phyloP scores from a whole-genome alignment of 257 asterid genomes.

The Solanum piurae region DNA sequence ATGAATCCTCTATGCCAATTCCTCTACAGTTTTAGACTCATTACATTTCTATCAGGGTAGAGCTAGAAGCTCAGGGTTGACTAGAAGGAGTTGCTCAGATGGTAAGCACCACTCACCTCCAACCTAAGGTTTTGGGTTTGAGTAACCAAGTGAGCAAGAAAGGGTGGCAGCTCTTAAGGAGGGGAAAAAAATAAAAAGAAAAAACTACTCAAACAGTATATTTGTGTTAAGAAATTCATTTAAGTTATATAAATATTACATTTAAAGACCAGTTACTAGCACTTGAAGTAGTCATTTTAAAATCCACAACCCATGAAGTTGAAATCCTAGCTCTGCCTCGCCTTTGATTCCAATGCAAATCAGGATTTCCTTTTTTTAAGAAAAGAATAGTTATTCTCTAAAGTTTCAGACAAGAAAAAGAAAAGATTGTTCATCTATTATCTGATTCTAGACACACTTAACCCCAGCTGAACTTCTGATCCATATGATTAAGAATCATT shows the following conservation, averaged over 20 bases:
- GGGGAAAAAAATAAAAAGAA: not conserved
- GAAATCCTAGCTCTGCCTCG: not conserved
- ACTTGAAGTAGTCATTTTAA: not conserved
- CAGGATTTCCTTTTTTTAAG: not conserved
- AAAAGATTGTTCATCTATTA: not conserved
- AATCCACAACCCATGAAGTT: not conserved
- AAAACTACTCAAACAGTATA: not conserved
- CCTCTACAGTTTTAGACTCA: not conserved
- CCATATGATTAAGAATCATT: not conserved
- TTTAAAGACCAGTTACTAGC: not conserved
- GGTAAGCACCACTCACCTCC: not conserved
- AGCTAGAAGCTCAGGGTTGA: not conserved
- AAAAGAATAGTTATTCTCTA: not conserved
- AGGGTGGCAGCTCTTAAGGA: not conserved
- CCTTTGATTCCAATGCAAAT: not conserved
- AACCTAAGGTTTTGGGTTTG: not conserved
- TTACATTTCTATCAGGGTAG: not conserved
- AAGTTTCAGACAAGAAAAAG: not conserved
- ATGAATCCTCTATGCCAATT: not conserved
- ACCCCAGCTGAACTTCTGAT: not conserved
- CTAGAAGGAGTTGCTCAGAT: not conserved
- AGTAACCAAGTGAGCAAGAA: not conserved
- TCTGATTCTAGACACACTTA: not conserved
- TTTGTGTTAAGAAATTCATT: not conserved
- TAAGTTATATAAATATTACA: not conserved